These are phyloP conservation scores for Tetracladium maxilliforme DNA, from an alignment of 2,329 filamentous ascomycete species.

Conservation along the genomic window DNA sequence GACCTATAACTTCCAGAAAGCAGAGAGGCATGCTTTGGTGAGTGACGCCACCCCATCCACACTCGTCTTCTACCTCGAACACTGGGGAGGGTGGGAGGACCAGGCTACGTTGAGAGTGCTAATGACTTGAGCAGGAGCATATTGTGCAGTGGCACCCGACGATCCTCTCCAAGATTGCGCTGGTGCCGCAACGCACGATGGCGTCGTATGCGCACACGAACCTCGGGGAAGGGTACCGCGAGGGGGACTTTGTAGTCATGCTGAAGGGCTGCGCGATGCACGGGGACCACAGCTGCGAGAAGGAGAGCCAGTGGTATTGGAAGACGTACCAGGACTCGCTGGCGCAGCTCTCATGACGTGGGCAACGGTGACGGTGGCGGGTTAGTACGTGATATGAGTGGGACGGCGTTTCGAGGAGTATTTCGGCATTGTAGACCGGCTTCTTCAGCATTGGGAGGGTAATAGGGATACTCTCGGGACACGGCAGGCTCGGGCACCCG, in stretches of 20 bases:
- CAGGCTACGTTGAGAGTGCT: conserved; percentile 14
- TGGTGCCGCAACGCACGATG: conserved; percentile 74
- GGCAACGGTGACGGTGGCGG: too few relatives aligned
- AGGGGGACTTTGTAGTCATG: conserved; percentile 73
- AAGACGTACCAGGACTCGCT: conserved; percentile 32
- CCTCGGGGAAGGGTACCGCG: conserved; percentile 53
- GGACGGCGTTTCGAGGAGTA: too few relatives aligned
- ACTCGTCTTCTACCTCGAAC: neutral
- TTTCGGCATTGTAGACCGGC: too few relatives aligned
- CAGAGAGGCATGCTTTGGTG: conserved; percentile 81
- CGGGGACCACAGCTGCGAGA: conserved; percentile 47
- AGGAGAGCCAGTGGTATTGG: too few relatives aligned
- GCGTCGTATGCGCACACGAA: conserved; percentile 52
- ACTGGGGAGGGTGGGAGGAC: neutral
- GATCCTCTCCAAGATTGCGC: conserved; percentile 73
- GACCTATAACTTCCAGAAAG: conserved; percentile 92
- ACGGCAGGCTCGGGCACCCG: too few relatives aligned
- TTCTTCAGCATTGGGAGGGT: too few relatives aligned
- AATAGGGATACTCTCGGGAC: too few relatives aligned
- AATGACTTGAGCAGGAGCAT: conserved; percentile 45
- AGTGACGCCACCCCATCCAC: conserved; percentile 20
- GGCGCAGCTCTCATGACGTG: too few relatives aligned
- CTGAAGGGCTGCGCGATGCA: conserved; percentile 57
- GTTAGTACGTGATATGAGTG: too few relatives aligned
- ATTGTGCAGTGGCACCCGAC: conserved; percentile 96